Conservation (phyloP, 2,329 filamentous ascomycete species). For the Fusarium ramigenum region DNA sequence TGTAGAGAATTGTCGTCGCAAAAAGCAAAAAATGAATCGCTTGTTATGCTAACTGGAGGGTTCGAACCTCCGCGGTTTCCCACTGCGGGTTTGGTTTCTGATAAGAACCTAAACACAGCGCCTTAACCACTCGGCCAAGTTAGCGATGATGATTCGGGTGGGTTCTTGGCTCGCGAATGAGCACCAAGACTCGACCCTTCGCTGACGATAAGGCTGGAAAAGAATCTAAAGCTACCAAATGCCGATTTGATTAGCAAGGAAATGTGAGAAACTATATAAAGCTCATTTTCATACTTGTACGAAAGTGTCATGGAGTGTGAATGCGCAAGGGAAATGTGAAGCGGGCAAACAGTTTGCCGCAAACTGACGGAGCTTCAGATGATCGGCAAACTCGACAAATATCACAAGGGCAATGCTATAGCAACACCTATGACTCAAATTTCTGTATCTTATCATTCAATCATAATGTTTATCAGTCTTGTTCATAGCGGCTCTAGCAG, state of each 20-base stretch:
- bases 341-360: no score
- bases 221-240: fast-evolving
- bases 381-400: not conserved
- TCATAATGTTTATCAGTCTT: not conserved
- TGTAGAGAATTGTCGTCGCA: fast-evolving
- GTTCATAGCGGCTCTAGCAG: conserved; percentile 46
- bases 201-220: fast-evolving
- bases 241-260: fast-evolving
- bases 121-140: conserved; percentile 41
- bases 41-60: conserved; percentile 36
- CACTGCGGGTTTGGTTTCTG: conserved; percentile 39
- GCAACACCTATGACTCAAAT: fast-evolving
- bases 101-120: conserved; percentile 40
- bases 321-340: no score
- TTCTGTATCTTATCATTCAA: not conserved
- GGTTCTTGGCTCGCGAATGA: fast-evolving
- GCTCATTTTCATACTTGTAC: fast-evolving
- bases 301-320: fast-evolving
- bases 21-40: conserved; percentile 11
- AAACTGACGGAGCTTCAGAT: not conserved
- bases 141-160: conserved; percentile 29
- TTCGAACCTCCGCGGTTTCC: conserved; percentile 41
- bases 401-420: no score
- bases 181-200: fast-evolving
- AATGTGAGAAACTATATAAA: fast-evolving